Percentiles rank a stretch among this genome's conserved stretches.
phyloP scores from a whole-genome alignment of 257 asterid species.

The Solanum lignicaule region DNA sequence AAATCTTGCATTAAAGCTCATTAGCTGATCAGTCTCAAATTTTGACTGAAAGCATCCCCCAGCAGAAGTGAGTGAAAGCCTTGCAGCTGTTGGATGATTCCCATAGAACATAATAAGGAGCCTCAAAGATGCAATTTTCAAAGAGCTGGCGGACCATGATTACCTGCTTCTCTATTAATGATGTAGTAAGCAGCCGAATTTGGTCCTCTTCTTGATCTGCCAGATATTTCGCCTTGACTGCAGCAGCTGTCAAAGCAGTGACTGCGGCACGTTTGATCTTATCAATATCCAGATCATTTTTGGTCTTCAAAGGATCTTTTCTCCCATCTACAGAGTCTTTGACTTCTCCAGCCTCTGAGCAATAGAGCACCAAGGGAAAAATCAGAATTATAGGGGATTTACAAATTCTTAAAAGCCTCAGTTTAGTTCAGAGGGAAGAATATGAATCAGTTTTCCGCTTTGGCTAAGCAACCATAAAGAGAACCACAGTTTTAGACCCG shows the following conservation, averaged over 20 bases:
- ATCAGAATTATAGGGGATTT: background rate
- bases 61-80: background rate
- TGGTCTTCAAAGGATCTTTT: conserved; percentile 20
- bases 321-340: conserved; percentile 13
- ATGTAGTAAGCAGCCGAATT: conserved; percentile 67
- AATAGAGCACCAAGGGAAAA: background rate
- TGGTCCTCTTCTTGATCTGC: conserved; percentile 93
- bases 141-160: background rate
- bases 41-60: background rate
- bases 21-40: background rate
- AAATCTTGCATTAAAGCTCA: background rate
- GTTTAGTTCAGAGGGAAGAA: background rate
- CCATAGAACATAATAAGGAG: background rate
- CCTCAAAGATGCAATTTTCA: background rate
- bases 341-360: conserved; percentile 9
- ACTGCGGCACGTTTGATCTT: conserved; percentile 71
- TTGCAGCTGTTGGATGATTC: background rate
- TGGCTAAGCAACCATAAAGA: background rate
- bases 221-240: conserved; percentile 90
- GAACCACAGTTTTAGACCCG: background rate
- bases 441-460: background rate
- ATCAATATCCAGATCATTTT: conserved; percentile 22
- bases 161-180: conserved; percentile 86
- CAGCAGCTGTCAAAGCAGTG: conserved; percentile 90
- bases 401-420: background rate